These are phyloP conservation scores for Starmerella potacharoeniae DNA, from an alignment of 805 yeast species.

Conservation along the genomic window DNA sequence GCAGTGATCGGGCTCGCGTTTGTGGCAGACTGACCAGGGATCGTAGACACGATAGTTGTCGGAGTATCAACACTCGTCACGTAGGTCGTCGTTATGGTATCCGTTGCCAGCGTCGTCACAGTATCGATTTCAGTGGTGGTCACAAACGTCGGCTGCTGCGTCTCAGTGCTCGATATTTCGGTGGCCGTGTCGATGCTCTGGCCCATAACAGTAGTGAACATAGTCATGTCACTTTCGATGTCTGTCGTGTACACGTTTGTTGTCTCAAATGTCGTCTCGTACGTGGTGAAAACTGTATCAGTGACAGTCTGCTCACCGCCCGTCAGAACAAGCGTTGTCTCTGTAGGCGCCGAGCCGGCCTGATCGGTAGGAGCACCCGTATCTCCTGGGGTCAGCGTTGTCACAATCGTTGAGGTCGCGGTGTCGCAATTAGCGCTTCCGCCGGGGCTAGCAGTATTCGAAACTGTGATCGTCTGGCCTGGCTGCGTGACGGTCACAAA, in stretches of 20 bases:
- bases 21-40: constrained; percentile 13
- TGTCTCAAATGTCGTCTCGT: background rate
- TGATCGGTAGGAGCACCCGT: too few relatives aligned
- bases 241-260: constrained; percentile 1
- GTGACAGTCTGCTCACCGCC: constrained; percentile 13
- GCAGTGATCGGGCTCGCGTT: background rate
- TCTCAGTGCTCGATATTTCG: background rate
- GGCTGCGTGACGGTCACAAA: background rate
- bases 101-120: constrained; percentile 1
- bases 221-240: background rate
- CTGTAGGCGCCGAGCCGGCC: background rate
- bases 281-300: constrained; percentile 3
- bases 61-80: constrained; percentile 5
- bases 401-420: background rate
- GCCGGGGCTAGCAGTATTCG: constrained; percentile 8
- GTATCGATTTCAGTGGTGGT: background rate
- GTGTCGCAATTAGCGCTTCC: background rate
- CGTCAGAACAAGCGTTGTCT: constrained; percentile 1
- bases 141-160: background rate
- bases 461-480: constrained; percentile 1
- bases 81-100: constrained; percentile 6
- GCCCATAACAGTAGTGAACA: background rate
- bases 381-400: background rate
- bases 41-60: constrained; percentile 5
- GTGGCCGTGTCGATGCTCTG: background rate